These are phyloP conservation scores for Globisporangium canariense DNA, from an alignment of 352 stramenopile genomes.

Conservation along the genomic window DNA sequence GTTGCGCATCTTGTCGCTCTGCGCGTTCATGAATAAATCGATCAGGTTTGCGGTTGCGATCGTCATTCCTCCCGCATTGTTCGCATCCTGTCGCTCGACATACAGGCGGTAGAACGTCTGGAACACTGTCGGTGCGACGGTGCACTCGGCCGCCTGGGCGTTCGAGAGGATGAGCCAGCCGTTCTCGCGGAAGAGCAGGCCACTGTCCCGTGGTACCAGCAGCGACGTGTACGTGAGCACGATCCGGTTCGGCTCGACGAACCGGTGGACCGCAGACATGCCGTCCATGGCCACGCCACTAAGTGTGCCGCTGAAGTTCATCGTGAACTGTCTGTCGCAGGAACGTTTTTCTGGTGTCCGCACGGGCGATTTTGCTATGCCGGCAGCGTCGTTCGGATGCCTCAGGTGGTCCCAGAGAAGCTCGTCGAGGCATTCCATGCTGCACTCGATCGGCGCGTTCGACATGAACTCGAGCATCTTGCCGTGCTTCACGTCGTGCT, in stretches of 20 bases:
- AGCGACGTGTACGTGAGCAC: slow-evolving; percentile 12
- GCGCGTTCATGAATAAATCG: not conserved
- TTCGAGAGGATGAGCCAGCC: slow-evolving; percentile 11
- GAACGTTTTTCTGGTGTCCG: not conserved
- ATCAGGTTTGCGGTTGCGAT: not conserved
- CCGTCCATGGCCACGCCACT: not conserved
- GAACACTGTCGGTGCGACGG: slow-evolving; percentile 4
- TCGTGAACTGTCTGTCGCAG: not conserved
- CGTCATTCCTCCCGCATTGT: not conserved
- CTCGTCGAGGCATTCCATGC: not conserved
- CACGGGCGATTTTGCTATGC: not conserved
- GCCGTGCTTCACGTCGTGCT: slow-evolving; percentile 2
- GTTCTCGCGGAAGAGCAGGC: slow-evolving; percentile 13
- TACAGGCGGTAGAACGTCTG: slow-evolving; percentile 7
- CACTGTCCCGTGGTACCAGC: not conserved
- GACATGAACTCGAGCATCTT: slow-evolving; percentile 11
- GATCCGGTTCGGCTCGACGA: slow-evolving; percentile 11
- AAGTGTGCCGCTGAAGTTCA: slow-evolving; percentile 5
- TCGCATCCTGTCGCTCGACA: not conserved
- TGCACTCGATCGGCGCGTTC: slow-evolving; percentile 1
- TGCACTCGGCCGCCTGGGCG: not conserved
- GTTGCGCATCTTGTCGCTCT: slow-evolving; percentile 3
- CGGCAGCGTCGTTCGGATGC: not conserved
- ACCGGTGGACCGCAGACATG: not conserved
- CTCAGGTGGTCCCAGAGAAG: slow-evolving; percentile 1